Evolutionary conservation across 2,329 filamentous ascomycete species (phyloP).

Genomic region (Uncinocarpus reesii): DNA sequence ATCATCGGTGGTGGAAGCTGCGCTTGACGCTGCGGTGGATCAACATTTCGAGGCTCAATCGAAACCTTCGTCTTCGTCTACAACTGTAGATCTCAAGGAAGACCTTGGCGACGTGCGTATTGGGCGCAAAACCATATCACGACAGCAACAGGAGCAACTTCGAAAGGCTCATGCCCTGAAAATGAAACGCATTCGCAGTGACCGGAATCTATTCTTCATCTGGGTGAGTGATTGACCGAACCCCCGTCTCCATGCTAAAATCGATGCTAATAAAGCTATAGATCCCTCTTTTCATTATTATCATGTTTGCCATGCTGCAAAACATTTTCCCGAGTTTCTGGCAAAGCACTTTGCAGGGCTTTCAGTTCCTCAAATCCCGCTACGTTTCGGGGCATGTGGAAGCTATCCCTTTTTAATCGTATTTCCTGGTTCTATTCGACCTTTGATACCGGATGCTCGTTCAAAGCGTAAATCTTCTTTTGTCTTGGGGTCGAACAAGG

Average conservation of each 20-base stretch:
- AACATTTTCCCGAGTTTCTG: conserved; percentile 36
- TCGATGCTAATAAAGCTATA: conserved; percentile 20
- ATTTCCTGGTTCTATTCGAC: background rate
- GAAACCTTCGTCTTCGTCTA: conserved; percentile 9
- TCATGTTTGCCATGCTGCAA: conserved; percentile 38
- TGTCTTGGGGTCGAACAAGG: background rate
- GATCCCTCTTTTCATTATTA: conserved; percentile 41
- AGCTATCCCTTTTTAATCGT: background rate
- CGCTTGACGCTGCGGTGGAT: conserved; percentile 36
- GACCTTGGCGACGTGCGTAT: conserved; percentile 36
- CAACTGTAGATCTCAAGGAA: conserved; percentile 20
- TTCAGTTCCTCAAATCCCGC: conserved; percentile 29
- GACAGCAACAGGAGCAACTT: conserved; percentile 39
- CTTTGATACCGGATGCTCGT: background rate
- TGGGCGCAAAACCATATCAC: conserved; percentile 35
- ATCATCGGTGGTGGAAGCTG: conserved; percentile 34
- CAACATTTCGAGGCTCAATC: conserved; percentile 33
- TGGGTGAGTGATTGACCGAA: conserved; percentile 36
- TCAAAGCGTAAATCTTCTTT: background rate
- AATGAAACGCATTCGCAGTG: conserved; percentile 41
- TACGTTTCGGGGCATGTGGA: conserved; percentile 3
- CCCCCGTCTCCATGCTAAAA: background rate
- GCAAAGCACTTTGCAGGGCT: conserved; percentile 30
- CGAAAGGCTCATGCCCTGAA: conserved; percentile 38
- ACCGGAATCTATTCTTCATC: conserved; percentile 45